Conservation (phyloP, 1,284 basidiomycete genomes). For the Hemileia vastatrix region DNA sequence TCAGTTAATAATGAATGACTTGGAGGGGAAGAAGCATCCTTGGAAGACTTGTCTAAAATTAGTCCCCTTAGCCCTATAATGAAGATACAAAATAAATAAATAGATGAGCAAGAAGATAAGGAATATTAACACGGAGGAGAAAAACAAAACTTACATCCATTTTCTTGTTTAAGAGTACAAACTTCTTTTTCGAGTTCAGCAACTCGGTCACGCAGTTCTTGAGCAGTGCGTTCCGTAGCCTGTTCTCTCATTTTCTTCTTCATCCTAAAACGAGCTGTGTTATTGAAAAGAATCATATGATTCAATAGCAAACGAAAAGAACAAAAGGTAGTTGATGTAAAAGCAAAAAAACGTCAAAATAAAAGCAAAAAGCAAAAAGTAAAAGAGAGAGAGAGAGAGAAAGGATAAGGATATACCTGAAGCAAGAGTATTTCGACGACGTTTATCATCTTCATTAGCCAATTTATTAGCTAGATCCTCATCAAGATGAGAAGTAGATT, state of each 20-base stretch:
- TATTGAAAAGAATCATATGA: too few relatives aligned
- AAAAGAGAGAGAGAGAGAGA: not conserved
- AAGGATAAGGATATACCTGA: slow-evolving; percentile 10
- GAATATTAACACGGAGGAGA: not conserved
- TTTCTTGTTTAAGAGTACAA: slow-evolving; percentile 20
- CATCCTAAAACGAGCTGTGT: slow-evolving; percentile 23
- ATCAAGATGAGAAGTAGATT: not conserved
- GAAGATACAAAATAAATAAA: not conserved
- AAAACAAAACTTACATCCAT: slow-evolving; percentile 11
- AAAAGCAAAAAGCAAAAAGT: too few relatives aligned
- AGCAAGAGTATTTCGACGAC: slow-evolving; percentile 19
- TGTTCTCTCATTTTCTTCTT: slow-evolving; percentile 25
- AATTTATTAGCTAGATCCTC: slow-evolving; percentile 20
- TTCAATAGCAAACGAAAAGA: too few relatives aligned
- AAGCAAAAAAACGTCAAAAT: too few relatives aligned
- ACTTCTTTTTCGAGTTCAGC: slow-evolving; percentile 22
- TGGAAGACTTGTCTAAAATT: slow-evolving; percentile 19
- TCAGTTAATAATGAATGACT: too few relatives aligned
- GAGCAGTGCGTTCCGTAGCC: slow-evolving; percentile 16
- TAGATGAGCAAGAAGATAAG: not conserved
- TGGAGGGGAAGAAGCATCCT: too few relatives aligned
- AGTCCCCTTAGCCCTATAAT: slow-evolving; percentile 21
- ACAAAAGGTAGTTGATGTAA: too few relatives aligned
- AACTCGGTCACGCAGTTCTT: slow-evolving; percentile 18
- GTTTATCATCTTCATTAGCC: slow-evolving; percentile 21